Base-by-base conservation (phyloP, 352 stramenopile species). In the Phytophthora capsici region DNA sequence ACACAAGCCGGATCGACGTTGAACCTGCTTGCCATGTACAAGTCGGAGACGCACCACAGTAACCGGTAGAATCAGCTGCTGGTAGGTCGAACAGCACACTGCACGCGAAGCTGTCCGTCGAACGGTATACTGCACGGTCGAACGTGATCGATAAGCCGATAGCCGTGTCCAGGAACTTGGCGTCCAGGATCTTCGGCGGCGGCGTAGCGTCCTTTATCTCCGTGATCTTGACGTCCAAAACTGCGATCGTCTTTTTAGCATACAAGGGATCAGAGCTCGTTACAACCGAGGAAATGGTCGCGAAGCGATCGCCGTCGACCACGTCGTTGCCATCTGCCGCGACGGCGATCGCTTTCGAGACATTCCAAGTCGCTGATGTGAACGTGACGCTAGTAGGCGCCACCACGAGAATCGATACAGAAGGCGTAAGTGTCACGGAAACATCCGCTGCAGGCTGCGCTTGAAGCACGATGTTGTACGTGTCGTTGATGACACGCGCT, bases 191-290 rank as follows among this genome's bases (percentile, higher is more conserved):
- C 36, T 82, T 87, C 2, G 82, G 82, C 43, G 82, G 75, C 2
- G 82, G 79, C 16, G 79, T 87, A 14, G 69, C 76, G 25, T 90
- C 82, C 40, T 80, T 86, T 1, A 79, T 88, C 43, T 90, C 79
- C 0, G 86, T 75, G 17, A 90, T 84, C 38, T 69, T 84, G 13
- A 90, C 82, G 28, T 45, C 71, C 10, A 86, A 30, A 9, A 57
- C 36, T 0, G 32, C 26, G 8, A 84, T 65, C 16, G 66, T 58
- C 26, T 79, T 66, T 3, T 22, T 23, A 2, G 40, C 55, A 25
- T 88, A 90, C 2, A 80, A 23, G 3, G 34, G 41, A 49, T 87
- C 77, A 3, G 19, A 40, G 7, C 55, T 77, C 1, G 69, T 41
- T 7, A 87, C 64, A 0, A 28, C 49, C 14, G 78, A 66, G 0